Percentiles rank a stretch among this genome's conserved stretches.
Conservation (phyloP, 176 grass and related monocot species). For the Hsuehochloa calcarea region DNA sequence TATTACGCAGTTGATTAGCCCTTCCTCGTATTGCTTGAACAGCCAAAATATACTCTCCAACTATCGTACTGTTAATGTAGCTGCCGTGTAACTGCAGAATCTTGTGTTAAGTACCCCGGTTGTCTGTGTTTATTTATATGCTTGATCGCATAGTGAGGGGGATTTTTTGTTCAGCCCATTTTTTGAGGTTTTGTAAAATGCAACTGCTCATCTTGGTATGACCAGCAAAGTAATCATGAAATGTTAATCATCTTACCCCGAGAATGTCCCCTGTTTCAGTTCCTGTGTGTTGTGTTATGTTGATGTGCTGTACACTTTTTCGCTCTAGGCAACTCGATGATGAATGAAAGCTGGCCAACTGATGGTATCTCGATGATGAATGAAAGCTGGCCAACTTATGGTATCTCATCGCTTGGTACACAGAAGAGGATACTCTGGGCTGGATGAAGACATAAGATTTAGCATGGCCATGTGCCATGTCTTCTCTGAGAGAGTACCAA, state of each 20-base stretch:
- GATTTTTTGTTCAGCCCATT: constrained; percentile 37
- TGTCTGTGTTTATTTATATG: constrained; percentile 43
- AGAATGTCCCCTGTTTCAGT: neutral
- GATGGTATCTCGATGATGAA: neutral
- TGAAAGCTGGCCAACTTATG: neutral
- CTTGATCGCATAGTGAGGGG: constrained; percentile 34
- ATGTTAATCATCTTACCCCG: constrained; percentile 7
- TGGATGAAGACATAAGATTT: neutral
- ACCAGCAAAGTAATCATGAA: constrained; percentile 35
- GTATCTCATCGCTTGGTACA: neutral
- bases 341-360: neutral
- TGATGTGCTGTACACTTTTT: neutral
- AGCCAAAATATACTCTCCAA: constrained; percentile 28
- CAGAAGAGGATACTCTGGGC: neutral
- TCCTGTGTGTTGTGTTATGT: neutral
- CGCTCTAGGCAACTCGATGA: neutral
- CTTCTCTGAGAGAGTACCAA: neutral
- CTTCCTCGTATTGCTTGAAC: constrained; percentile 25
- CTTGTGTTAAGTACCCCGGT: constrained; percentile 29
- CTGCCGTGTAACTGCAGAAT: constrained; percentile 31
- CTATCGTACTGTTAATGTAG: constrained; percentile 39
- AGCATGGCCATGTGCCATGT: constrained; percentile 7
- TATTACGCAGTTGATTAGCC: constrained; percentile 26
- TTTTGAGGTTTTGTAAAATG: constrained; percentile 60
- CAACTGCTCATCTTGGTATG: constrained; percentile 38